Percentiles rank a stretch among this genome's conserved stretches.
phyloP scores from a whole-genome alignment of 2,329 filamentous ascomycete genomes.

The Monosporascus sp. region DNA sequence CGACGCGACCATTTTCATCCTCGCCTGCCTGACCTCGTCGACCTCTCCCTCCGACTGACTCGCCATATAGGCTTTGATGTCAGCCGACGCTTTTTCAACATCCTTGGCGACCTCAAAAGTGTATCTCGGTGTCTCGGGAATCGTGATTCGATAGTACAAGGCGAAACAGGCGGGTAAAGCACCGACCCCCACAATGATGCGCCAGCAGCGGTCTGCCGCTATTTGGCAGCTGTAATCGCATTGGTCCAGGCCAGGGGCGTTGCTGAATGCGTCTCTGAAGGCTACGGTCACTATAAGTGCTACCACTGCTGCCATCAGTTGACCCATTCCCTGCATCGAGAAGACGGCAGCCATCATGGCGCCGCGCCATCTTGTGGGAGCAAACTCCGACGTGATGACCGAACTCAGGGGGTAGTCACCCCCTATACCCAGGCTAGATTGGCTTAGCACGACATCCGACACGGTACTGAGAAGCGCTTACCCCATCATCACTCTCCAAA shows the following conservation, averaged over 20 bases:
- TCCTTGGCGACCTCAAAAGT: conserved; percentile 76
- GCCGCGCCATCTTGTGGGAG: conserved; percentile 74
- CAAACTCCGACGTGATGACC: conserved; percentile 81
- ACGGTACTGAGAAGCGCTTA: conserved; percentile 9
- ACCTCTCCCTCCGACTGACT: conserved; percentile 43
- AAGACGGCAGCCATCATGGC: conserved; percentile 82
- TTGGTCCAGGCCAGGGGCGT: conserved; percentile 31
- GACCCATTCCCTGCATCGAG: conserved; percentile 80
- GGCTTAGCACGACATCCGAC: conserved; percentile 6
- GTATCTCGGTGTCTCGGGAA: conserved; percentile 78
- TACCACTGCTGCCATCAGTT: conserved; percentile 65
- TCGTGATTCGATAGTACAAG: conserved; percentile 80
- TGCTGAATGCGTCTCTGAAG: conserved; percentile 50
- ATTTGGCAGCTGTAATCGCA: conserved; percentile 60
- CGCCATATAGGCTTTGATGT: conserved; percentile 57
- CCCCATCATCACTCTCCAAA: conserved; percentile 71
- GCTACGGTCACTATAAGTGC: conserved; percentile 62
- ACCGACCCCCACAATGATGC: conserved; percentile 73
- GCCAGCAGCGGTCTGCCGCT: conserved; percentile 77
- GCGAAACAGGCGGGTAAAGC: conserved; percentile 72
- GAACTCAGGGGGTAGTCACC: conserved; percentile 78
- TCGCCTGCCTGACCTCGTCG: conserved; percentile 42
- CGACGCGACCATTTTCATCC: conserved; percentile 47
- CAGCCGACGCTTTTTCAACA: conserved; percentile 67
- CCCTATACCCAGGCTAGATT: conserved; percentile 64